Evolutionary conservation across 345 rosid genomes (phyloP).

Genomic region (Gossypioides kirkii): DNA sequence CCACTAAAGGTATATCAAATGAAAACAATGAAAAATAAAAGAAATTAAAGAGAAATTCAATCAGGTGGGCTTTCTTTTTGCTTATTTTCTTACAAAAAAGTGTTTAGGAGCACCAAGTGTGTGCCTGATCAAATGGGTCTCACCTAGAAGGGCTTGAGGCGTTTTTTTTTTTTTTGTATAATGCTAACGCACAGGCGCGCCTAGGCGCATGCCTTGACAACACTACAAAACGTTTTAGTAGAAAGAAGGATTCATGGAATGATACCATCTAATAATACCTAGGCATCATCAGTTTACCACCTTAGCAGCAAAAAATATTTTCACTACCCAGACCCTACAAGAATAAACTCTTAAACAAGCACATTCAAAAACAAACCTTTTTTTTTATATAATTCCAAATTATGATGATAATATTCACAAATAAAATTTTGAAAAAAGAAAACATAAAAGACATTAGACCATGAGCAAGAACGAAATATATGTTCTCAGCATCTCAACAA

Average conservation of each 20-base stretch:
- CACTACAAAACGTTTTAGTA: not conserved
- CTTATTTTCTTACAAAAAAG: too few relatives aligned
- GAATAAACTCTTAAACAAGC: slow-evolving; percentile 6
- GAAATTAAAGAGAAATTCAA: too few relatives aligned
- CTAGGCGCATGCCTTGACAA: too few relatives aligned
- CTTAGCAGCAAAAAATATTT: not conserved
- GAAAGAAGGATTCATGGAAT: not conserved
- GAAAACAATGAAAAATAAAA: too few relatives aligned
- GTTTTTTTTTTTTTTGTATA: too few relatives aligned
- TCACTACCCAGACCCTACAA: slow-evolving; percentile 1
- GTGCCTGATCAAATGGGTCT: too few relatives aligned
- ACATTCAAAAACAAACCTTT: not conserved
- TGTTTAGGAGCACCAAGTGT: too few relatives aligned
- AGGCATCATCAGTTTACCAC: not conserved
- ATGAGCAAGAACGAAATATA: not conserved
- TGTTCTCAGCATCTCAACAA: not conserved
- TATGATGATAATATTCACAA: not conserved
- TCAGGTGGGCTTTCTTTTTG: too few relatives aligned
- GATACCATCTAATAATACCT: not conserved
- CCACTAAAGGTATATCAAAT: too few relatives aligned
- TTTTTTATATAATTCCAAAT: not conserved
- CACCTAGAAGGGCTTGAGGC: too few relatives aligned
- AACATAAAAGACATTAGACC: not conserved
- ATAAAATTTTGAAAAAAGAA: not conserved
- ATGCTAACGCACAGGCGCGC: too few relatives aligned